Evolutionary conservation across 495 filamentous ascomycete species (phyloP).

Genomic region (Apiosordaria backusii): DNA sequence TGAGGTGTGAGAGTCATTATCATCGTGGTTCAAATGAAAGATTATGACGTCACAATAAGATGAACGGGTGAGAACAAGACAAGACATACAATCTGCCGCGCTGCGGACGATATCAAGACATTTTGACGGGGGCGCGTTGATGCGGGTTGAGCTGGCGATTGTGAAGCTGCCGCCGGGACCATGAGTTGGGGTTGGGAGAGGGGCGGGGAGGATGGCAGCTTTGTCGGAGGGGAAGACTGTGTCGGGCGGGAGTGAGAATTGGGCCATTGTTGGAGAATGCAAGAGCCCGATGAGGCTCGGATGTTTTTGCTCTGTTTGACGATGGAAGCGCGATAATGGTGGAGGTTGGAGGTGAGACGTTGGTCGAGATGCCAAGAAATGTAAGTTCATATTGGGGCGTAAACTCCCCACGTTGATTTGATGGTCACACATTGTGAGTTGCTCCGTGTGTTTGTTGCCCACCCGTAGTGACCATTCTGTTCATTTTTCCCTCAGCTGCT

Average conservation of each 20-base stretch:
- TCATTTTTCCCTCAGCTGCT: too few relatives aligned
- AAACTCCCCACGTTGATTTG: not conserved
- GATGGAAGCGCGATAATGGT: conserved; percentile 1
- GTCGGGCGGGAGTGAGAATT: not conserved
- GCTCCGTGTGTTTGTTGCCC: not conserved
- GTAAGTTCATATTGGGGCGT: not conserved
- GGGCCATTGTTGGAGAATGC: not conserved
- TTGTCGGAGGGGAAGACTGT: not conserved
- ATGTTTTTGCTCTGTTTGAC: not conserved
- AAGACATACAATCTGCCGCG: conserved; percentile 22
- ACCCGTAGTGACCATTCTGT: not conserved
- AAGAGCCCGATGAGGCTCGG: not conserved
- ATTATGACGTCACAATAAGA: not conserved
- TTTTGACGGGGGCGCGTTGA: conserved; percentile 28
- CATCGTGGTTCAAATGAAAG: not conserved
- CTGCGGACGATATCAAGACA: conserved; percentile 30
- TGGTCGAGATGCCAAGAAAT: conserved; percentile 4
- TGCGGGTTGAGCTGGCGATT: conserved; percentile 28
- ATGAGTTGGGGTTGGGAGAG: conserved; percentile 32
- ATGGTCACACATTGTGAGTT: not conserved
- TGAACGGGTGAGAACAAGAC: not conserved
- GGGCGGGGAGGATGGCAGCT: not conserved
- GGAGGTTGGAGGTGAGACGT: not conserved
- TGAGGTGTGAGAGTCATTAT: not conserved
- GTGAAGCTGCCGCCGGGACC: conserved; percentile 31